Evolutionary conservation across 805 yeast species (phyloP).

Genomic region (Diddensiella santjacobensis): DNA sequence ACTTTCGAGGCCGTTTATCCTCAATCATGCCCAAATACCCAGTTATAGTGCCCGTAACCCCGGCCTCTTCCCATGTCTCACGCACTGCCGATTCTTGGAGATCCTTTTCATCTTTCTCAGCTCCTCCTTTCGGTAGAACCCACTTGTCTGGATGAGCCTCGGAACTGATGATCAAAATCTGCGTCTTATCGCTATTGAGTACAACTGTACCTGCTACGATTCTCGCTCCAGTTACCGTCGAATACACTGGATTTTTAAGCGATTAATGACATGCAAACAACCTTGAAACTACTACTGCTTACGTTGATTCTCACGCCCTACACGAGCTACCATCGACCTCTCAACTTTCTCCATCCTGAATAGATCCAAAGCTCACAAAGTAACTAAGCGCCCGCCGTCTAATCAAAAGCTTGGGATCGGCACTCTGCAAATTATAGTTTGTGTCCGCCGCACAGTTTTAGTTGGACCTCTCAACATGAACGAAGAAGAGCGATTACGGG

Average conservation of each 20-base stretch:
- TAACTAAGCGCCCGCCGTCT: no score
- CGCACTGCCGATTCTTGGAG: constrained; percentile 57
- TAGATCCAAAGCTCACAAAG: no score
- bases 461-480: background rate
- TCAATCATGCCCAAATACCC: constrained; percentile 59
- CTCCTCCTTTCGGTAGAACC: constrained; percentile 96
- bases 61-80: constrained; percentile 98
- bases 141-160: constrained; percentile 64
- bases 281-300: constrained; percentile 2
- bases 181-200: constrained; percentile 49
- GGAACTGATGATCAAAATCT: constrained; percentile 77
- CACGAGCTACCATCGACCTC: constrained; percentile 15
- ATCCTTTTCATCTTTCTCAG: constrained; percentile 67
- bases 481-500: constrained; percentile 1
- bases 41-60: constrained; percentile 65
- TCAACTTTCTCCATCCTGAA: background rate
- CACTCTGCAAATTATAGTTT: no score
- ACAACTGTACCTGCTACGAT: constrained; percentile 92
- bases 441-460: no score
- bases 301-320: constrained; percentile 21
- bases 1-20: constrained; percentile 53
- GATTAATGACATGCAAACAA: background rate
- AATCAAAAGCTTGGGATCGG: no score
- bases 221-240: constrained; percentile 56
- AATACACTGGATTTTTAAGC: background rate